These are phyloP conservation scores for Alternaria triticina DNA, from an alignment of 2,329 filamentous ascomycete species.

Conservation along the genomic window DNA sequence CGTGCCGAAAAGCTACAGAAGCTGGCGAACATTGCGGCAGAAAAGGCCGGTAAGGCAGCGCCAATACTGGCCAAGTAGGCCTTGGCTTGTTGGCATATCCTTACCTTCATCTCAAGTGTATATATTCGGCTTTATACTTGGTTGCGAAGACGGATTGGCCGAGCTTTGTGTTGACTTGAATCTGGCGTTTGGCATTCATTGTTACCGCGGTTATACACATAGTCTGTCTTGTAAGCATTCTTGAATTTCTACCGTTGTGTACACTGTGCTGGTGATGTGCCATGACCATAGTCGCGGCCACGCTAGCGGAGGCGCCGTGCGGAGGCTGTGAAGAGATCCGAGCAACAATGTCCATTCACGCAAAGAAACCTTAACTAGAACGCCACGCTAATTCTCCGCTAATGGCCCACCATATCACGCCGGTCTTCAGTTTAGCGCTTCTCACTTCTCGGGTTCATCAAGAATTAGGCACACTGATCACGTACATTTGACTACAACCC, in stretches of 20 bases:
- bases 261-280: not conserved
- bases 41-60: slow-evolving; percentile 53
- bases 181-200: not conserved
- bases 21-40: slow-evolving; percentile 67
- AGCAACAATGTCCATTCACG: not conserved
- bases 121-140: not conserved
- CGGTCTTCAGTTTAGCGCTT: not conserved
- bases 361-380: not conserved
- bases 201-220: not conserved
- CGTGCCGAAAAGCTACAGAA: slow-evolving; percentile 73
- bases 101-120: slow-evolving; percentile 9
- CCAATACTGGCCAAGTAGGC: slow-evolving; percentile 43
- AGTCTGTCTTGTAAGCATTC: not conserved
- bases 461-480: not conserved
- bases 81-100: not conserved
- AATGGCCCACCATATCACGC: not conserved
- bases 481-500: not conserved
- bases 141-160: not conserved
- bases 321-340: not conserved
- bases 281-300: not conserved
- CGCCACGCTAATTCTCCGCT: not conserved
- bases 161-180: not conserved
- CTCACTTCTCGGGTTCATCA: not conserved
- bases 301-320: not conserved
- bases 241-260: not conserved